Evolutionary conservation across 495 filamentous ascomycete species (phyloP).

Genomic region (Letharia lupina): DNA sequence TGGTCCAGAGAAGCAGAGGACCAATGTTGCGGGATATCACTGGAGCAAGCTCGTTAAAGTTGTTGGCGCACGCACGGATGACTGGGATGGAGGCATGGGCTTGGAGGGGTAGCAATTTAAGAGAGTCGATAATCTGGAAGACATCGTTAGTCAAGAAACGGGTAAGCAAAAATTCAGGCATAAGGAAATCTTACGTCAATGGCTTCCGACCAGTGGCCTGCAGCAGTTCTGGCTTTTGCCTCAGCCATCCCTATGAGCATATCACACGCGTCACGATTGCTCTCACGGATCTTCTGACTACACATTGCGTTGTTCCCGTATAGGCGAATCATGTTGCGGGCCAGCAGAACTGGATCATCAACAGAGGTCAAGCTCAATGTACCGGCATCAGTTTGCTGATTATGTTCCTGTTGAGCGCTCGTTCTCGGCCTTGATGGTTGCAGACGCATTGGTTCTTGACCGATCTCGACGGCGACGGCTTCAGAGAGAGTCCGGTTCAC

Average conservation of each 20-base stretch:
- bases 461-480: constrained; percentile 71
- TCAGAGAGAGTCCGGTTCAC: constrained; percentile 87
- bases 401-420: constrained; percentile 22
- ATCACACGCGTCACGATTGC: constrained; percentile 61
- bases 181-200: constrained; percentile 60
- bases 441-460: constrained; percentile 62
- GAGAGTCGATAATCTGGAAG: constrained; percentile 56
- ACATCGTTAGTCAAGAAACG: constrained; percentile 10
- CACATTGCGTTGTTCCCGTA: constrained; percentile 72
- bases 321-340: constrained; percentile 67
- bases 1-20: constrained; percentile 85
- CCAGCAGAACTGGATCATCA: constrained; percentile 75
- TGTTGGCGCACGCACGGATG: constrained; percentile 66
- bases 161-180: constrained; percentile 10
- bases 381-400: constrained; percentile 35
- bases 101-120: constrained; percentile 70
- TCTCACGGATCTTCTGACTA: constrained; percentile 53
- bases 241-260: constrained; percentile 69
- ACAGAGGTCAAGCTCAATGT: constrained; percentile 77
- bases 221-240: constrained; percentile 63
- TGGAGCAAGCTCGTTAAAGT: constrained; percentile 64
- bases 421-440: constrained; percentile 65
- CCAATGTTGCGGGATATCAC: constrained; percentile 79
- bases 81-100: constrained; percentile 57
- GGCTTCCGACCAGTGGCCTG: constrained; percentile 63